Evolutionary conservation across 1,139 yeast species (phyloP).

Genomic region (Suhomyces wounanorum): DNA sequence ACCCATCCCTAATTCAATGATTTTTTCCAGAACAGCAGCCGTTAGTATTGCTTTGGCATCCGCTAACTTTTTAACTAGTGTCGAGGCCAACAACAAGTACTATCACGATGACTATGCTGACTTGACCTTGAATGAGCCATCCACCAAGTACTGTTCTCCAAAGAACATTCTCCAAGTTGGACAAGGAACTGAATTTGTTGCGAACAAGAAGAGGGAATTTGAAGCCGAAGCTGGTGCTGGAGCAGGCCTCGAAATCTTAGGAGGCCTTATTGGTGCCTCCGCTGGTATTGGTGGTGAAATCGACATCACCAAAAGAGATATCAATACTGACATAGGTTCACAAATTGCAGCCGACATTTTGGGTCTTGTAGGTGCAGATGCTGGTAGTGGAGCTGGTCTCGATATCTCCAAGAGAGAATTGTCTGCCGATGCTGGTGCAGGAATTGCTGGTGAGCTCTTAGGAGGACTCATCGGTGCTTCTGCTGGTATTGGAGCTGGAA

Average conservation of each 20-base stretch:
- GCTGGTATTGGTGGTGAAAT: constrained; percentile 15
- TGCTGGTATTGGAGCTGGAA: constrained; percentile 15
- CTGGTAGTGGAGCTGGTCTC: constrained; percentile 18
- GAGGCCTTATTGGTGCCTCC: constrained; percentile 8
- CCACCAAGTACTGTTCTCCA: constrained; percentile 16
- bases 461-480: constrained; percentile 8
- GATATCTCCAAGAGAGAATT: constrained; percentile 11
- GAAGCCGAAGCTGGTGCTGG: constrained; percentile 12
- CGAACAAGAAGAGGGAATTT: constrained; percentile 2
- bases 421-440: constrained; percentile 9
- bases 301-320: constrained; percentile 24
- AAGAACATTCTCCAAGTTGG: constrained; percentile 14
- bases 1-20: constrained; percentile 10
- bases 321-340: constrained; percentile 3
- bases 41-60: constrained; percentile 15
- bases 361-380: constrained; percentile 1
- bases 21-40: constrained; percentile 17
- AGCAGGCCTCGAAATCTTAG: constrained; percentile 1
- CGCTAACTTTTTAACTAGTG: constrained; percentile 12
- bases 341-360: neutral
- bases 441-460: constrained; percentile 1
- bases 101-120: constrained; percentile 16
- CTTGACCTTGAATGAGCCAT: constrained; percentile 15
- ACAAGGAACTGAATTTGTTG: constrained; percentile 9
- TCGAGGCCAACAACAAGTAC: constrained; percentile 15